Base-by-base conservation (phyloP, 768 basidiomycete genomes). In the Tylopilus sp. region DNA sequence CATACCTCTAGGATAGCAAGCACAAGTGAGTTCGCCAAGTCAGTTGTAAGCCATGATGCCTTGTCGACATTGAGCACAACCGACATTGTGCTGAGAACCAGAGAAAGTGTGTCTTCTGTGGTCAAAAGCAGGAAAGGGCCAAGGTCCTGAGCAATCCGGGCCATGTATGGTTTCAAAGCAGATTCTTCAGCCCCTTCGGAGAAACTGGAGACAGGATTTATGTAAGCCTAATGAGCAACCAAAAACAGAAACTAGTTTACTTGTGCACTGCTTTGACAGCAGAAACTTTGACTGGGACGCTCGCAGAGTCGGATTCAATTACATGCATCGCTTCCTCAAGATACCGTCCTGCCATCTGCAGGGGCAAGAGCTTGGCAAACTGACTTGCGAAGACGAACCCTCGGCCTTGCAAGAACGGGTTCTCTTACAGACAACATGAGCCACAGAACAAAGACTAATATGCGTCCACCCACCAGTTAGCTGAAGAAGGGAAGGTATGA, bases 331-430 rank as follows among this genome's bases (percentile, higher is more conserved):
- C 88, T 4, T 91, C 91, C 21, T 88, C 83, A 31, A 98, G 75
- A 64, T 98, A 98, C 61, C 94, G 91, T 1, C 81, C 81, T 1
- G 90, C 85, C 43, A 94, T 75, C 50, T 82, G 75, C 12, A 78
- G 59, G 0, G 92, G 87, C 5, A 98, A 75, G 10, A 87, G 69
- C 57, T 82, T 81, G 1, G 89, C 79, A 63, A 83, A 98, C 62
- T 93, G 87, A 62, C 91, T 93, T 3, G 94, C 92, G 58, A 98
- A 95, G 40, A 98, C 91, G 53, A 98, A 97, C 0, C 85, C 90
- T 53, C 97, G 80, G 11, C 95, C 97, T 70, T 98, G 95, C 25
- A 99, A 69, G 80, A 98, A 99, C 0, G 93, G 93, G 50, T 77
- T 79, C 21, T 91, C 95, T 95, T 25, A 22, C 23, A 35, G 15